phyloP scores from a whole-genome alignment of 257 asterid genomes.

The Przewalskia tangutica region DNA sequence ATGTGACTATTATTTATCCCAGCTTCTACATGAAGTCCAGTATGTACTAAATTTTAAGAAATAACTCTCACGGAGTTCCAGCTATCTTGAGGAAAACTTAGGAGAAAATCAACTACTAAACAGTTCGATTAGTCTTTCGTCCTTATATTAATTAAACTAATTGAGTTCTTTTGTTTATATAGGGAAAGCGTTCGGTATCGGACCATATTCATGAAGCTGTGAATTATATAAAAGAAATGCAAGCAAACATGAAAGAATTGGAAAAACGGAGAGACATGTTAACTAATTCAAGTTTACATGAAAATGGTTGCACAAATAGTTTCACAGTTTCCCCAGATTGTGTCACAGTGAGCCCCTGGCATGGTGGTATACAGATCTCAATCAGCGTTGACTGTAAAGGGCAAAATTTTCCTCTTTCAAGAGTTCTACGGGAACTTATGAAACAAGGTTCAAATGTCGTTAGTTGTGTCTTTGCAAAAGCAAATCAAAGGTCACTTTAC shows the following conservation, averaged over 20 bases:
- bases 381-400: constrained; percentile 11
- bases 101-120: no score
- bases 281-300: neutral
- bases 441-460: constrained; percentile 26
- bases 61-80: no score
- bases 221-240: constrained; percentile 30
- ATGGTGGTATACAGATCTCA: constrained; percentile 35
- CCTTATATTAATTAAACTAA: no score
- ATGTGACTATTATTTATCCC: no score
- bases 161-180: no score
- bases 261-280: constrained; percentile 20
- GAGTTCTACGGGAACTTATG: constrained; percentile 18
- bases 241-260: constrained; percentile 21
- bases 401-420: constrained; percentile 24
- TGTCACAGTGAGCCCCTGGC: constrained; percentile 19
- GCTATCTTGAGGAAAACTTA: no score
- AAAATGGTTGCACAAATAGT: neutral
- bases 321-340: neutral
- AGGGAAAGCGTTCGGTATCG: constrained; percentile 37
- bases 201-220: constrained; percentile 50
- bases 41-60: no score
- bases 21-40: no score
- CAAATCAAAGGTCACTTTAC: constrained; percentile 21
- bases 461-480: constrained; percentile 34
- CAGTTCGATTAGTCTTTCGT: no score